phyloP scores from a whole-genome alignment of 495 filamentous ascomycete species.

The Hyaloscypha bicolor region DNA sequence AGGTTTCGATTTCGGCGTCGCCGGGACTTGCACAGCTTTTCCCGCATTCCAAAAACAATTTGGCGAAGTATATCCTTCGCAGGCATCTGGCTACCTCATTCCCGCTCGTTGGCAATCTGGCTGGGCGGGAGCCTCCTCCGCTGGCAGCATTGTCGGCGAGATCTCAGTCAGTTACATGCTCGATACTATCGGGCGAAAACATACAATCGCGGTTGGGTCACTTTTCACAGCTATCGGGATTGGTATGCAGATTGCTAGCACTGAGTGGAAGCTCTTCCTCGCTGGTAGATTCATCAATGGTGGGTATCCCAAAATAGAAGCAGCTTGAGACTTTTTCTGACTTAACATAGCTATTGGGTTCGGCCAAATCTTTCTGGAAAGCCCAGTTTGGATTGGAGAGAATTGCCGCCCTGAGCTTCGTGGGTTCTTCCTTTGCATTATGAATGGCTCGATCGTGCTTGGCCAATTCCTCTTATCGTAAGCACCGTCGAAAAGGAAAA shows the following conservation, averaged over 20 bases:
- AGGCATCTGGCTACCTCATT: conserved; percentile 2
- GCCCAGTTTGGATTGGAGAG: no score
- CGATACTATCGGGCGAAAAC: neutral
- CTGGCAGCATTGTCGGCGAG: neutral
- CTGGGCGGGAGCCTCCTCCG: neutral
- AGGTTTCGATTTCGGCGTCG: neutral
- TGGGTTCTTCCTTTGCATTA: no score
- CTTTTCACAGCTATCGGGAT: neutral
- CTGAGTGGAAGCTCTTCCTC: neutral
- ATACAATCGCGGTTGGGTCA: neutral
- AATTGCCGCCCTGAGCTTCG: no score
- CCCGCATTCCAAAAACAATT: neutral
- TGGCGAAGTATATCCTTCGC: neutral
- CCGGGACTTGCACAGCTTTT: neutral
- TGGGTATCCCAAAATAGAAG: neutral
- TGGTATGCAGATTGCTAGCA: neutral
- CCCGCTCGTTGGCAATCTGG: neutral
- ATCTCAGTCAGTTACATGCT: neutral
- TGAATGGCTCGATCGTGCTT: no score
- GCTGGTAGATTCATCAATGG: conserved; percentile 1
- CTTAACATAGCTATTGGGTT: no score
- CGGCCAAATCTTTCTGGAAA: no score
- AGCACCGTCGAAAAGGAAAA: no score
- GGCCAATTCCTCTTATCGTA: no score
- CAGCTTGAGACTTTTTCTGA: no score